Base-by-base conservation (phyloP, 768 basidiomycete species). In the Naganishia kalamii region DNA sequence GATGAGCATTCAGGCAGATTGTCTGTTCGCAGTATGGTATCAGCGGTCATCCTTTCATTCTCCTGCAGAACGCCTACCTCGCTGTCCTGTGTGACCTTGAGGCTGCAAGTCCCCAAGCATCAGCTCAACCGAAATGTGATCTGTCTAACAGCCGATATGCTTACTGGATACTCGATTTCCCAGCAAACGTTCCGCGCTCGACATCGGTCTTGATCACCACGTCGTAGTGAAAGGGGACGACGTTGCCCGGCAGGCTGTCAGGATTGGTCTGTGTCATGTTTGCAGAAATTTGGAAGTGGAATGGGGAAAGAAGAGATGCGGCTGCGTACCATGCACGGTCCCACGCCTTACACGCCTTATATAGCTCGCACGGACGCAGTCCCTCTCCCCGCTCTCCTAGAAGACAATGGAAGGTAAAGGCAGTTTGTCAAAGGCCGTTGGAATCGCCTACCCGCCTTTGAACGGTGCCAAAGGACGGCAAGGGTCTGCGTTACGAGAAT, bases 151-250 rank as follows among this genome's bases (percentile, higher is more conserved):
- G 27, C 46, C 3, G 46, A n/a, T n/a, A n/a, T 32, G 47, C 60
- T 61, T 25, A 61, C 60, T 46, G 27, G 27, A 61, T 61, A 10
- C 29, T 32, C 3, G 25, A 41, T 32, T 61, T 32, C 15, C 60
- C 60, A 5, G 44, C 60, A 35, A 61, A 61, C 12, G 1, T 32
- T n/a, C 25, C 41, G 5, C 37, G 41, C 5, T 61, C 60, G 17
- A 61, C 30, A 32, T 61, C 60, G 15, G 60, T 44, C 25, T 35
- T 44, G 60, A 61, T 44, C 13, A 37, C 46, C 13, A 61, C 3
- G 29, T 61, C 60, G 29, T 61, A 61, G 37, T 61, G 43, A n/a
- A 46, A 46, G 60, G 60, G 60, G 19, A 30, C 21, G 43, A 61
- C 40, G 23, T 23, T 32, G n/a, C 30, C 32, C 12, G 49, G 49